A percentile compares a stretch with the other conserved stretches of the same genome.
These are phyloP conservation scores for Rhynchosporium agropyri DNA, from an alignment of 2,329 filamentous ascomycete species.

Conservation along the genomic window DNA sequence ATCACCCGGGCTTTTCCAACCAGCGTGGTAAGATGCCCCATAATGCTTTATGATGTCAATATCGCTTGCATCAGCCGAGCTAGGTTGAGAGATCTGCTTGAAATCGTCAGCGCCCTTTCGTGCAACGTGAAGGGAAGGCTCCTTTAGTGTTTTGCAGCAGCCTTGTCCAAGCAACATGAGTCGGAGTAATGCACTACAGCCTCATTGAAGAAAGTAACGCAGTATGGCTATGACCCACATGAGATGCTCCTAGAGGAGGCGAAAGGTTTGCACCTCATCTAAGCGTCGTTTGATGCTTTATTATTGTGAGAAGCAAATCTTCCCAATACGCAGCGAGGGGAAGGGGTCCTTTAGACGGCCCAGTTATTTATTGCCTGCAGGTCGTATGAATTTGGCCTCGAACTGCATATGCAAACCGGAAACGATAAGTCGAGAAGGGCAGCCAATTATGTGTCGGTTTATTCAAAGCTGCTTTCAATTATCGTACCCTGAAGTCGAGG, in stretches of 20 bases:
- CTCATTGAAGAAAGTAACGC: neutral
- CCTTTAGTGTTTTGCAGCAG: neutral
- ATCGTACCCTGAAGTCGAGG: too few relatives aligned
- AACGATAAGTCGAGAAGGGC: too few relatives aligned
- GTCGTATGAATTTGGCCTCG: too few relatives aligned
- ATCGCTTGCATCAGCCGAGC: neutral
- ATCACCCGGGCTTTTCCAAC: neutral
- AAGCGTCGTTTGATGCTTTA: neutral
- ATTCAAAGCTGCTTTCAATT: too few relatives aligned
- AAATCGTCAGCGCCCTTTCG: neutral
- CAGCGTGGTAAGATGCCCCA: neutral
- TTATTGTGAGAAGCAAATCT: neutral
- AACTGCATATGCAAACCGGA: too few relatives aligned
- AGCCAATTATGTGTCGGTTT: too few relatives aligned
- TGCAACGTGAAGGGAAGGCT: neutral
- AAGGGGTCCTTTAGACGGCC: neutral
- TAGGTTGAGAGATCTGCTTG: neutral
- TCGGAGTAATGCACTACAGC: slow-evolving; percentile 5
- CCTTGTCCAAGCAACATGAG: slow-evolving; percentile 1
- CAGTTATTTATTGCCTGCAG: too few relatives aligned
- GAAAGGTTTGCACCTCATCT: neutral
- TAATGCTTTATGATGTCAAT: neutral
- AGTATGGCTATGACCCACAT: neutral
- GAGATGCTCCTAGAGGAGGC: neutral
- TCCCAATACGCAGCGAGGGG: neutral